Evolutionary conservation across 768 basidiomycete genomes (phyloP).

Genomic region (Strobilomyces dryophilus): DNA sequence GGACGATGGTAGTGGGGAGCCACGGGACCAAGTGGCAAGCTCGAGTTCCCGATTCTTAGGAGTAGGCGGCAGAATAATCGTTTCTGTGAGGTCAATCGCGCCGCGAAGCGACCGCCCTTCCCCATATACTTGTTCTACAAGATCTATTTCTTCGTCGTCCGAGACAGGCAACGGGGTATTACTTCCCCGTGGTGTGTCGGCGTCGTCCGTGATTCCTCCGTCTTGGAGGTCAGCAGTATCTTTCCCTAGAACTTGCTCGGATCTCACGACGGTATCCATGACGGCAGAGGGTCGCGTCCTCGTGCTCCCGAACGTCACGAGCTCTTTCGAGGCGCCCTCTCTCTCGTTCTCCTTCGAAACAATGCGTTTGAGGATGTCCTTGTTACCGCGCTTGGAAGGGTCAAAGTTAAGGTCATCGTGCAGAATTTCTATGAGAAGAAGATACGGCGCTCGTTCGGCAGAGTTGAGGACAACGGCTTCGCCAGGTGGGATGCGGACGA

Average conservation of each 20-base stretch:
- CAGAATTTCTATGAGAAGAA: constrained; percentile 89
- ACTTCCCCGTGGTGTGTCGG: constrained; percentile 19
- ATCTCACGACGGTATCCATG: constrained; percentile 22
- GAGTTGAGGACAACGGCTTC: constrained; percentile 98
- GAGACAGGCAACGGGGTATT: constrained; percentile 19
- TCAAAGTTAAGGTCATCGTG: constrained; percentile 91
- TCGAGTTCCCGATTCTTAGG: constrained; percentile 91
- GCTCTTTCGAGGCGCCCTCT: constrained; percentile 54
- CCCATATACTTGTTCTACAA: constrained; percentile 95
- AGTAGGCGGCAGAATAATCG: constrained; percentile 73
- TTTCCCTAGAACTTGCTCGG: constrained; percentile 32
- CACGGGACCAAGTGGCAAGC: constrained; percentile 73
- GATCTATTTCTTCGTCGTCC: constrained; percentile 88
- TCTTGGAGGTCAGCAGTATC: constrained; percentile 26
- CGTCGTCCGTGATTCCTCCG: constrained; percentile 3
- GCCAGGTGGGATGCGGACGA: constrained; percentile 95
- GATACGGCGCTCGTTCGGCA: constrained; percentile 91
- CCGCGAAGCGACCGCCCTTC: constrained; percentile 67
- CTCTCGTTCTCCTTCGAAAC: constrained; percentile 61
- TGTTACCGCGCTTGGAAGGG: constrained; percentile 75
- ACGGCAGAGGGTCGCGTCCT: constrained; percentile 16
- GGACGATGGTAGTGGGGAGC: constrained; percentile 47
- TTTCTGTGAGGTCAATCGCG: constrained; percentile 76
- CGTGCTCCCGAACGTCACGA: constrained; percentile 40
- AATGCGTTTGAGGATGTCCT: constrained; percentile 78